Base-by-base conservation (phyloP, 768 basidiomycete genomes). In the Phanerodontia chrysosporium region DNA sequence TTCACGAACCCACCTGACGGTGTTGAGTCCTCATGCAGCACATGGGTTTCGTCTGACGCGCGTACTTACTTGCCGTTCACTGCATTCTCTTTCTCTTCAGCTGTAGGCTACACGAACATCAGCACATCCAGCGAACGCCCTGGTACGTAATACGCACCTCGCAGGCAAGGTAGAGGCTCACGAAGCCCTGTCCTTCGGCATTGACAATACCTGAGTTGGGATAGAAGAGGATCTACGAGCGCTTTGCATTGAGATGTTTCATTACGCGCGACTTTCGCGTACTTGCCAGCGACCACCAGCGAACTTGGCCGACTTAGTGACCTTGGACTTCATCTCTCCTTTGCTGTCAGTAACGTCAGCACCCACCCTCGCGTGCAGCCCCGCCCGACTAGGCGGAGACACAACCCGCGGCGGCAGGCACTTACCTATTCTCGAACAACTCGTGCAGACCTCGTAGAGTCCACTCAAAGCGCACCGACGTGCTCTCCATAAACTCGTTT, bases 211-310 rank as follows among this genome's bases (percentile, higher is more conserved):
- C 90, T 42, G 89, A 86, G 68, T 92, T 93, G 5, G 91, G 80
- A 68, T 94, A 95, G 73, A 92, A 92, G 48, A 95, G 70, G 46
- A 92, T 85, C 84, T 92, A 64, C 18, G 18, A 2, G n/a, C 22
- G 14, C 32, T 21, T 27, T 35, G 48, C 35, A 45, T 35, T 24
- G 13, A 45, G 16, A 4, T 42, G 8, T n/a, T 24, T 48, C 30
- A 25, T 22, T 10, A 36, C 10, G 18, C 22, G n/a, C 7, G 14
- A 12, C n/a, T 32, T 10, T n/a, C 3, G 18, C 75, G 49, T 62
- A 87, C 87, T 76, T 87, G 88, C 88, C 88, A 90, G 52, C 80
- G 76, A 12, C 86, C 89, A n/a, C 77, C 83, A 14, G 90, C 91
- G 62, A 93, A 93, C 67, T 80, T 82, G 53, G 80, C 76, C 3